Evolutionary conservation across 2,329 filamentous ascomycete species (phyloP).

Genomic region (Trichoderma endophyticum): DNA sequence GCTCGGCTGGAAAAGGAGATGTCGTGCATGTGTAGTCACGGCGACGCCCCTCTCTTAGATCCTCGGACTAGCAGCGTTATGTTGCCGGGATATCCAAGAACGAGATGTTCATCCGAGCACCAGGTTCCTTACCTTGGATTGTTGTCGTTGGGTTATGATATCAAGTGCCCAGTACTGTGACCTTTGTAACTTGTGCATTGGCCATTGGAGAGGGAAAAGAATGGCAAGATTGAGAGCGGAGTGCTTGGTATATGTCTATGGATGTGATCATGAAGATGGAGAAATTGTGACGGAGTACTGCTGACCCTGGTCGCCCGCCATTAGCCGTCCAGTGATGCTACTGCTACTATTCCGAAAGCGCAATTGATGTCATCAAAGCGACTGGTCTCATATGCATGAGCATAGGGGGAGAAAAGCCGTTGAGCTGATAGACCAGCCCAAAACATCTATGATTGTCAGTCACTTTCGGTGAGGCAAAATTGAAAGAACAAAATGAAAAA

Average conservation of each 20-base stretch:
- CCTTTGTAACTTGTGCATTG: neutral
- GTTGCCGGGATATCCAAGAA: neutral
- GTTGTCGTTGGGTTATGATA: neutral
- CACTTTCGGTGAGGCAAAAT: neutral
- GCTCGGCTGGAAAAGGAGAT: neutral
- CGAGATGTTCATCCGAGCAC: neutral
- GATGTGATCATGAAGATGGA: neutral
- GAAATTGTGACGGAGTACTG: neutral
- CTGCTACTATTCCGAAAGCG: neutral
- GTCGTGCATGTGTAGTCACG: neutral
- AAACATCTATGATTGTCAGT: neutral
- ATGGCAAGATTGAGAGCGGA: neutral
- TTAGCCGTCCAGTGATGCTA: neutral
- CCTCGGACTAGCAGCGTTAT: neutral
- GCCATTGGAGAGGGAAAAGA: neutral
- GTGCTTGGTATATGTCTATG: neutral
- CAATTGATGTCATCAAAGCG: neutral
- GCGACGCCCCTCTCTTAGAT: conserved; percentile 5
- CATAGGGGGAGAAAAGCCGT: neutral
- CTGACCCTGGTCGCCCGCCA: neutral
- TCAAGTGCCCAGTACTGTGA: neutral
- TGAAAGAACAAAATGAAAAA: neutral
- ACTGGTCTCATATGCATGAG: neutral
- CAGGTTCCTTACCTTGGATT: neutral
- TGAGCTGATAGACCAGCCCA: neutral